Percentiles rank a stretch among this genome's conserved stretches.
phyloP scores from a whole-genome alignment of 306 rosid species.

The Cicer cuneatum region DNA sequence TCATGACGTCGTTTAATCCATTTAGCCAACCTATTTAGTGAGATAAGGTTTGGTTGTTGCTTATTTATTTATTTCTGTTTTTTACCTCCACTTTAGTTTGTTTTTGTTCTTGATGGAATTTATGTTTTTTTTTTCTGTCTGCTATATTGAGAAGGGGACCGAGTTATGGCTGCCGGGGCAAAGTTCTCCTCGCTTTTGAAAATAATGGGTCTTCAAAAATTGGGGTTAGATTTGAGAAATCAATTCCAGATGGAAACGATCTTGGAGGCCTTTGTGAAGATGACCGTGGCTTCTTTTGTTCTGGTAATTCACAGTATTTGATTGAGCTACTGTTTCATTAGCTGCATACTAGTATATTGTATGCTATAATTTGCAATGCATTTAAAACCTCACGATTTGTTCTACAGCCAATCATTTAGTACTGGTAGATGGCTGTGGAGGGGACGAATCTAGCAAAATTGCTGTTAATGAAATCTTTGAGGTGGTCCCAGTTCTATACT shows the following conservation, averaged over 20 bases:
- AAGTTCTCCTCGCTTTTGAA: slow-evolving; percentile 90
- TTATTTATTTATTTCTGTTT: not conserved
- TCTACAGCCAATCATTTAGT: slow-evolving; percentile 73
- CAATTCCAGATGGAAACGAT: slow-evolving; percentile 93
- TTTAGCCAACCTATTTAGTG: no score
- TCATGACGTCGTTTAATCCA: no score
- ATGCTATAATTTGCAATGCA: slow-evolving; percentile 13
- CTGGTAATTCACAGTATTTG: slow-evolving; percentile 60
- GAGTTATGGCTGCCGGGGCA: slow-evolving; percentile 79
- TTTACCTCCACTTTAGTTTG: not conserved
- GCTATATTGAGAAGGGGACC: slow-evolving; percentile 78
- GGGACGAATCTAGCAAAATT: slow-evolving; percentile 76
- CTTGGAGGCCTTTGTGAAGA: slow-evolving; percentile 95
- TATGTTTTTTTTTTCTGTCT: slow-evolving; percentile 34
- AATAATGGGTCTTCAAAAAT: slow-evolving; percentile 84
- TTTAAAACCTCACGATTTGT: slow-evolving; percentile 33
- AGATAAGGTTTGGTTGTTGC: not conserved
- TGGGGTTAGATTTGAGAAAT: slow-evolving; percentile 96
- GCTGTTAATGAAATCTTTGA: slow-evolving; percentile 87
- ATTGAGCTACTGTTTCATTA: slow-evolving; percentile 20
- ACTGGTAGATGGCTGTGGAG: slow-evolving; percentile 72
- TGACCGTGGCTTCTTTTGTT: slow-evolving; percentile 90
- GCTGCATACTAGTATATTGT: slow-evolving; percentile 23
- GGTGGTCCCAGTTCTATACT: slow-evolving; percentile 52
- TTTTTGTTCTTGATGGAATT: slow-evolving; percentile 12